Evolutionary conservation across 176 grass and related monocot species (phyloP).

Genomic region (Leersia perrieri): DNA sequence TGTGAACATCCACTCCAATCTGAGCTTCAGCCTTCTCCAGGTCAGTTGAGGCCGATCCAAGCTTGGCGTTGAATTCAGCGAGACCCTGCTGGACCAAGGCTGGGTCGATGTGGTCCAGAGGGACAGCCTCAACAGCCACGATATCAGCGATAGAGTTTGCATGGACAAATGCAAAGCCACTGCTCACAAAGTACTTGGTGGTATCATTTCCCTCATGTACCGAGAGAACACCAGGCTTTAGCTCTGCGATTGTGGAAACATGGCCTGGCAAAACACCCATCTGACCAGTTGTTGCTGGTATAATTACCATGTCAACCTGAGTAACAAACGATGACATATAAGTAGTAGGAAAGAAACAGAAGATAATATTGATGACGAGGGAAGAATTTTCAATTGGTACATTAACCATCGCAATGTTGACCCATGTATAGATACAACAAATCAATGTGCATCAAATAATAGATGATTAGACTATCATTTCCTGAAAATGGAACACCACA

Average conservation of each 20-base stretch:
- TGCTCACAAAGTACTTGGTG: conserved; percentile 95
- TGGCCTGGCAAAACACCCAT: conserved; percentile 99
- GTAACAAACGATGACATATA: not conserved
- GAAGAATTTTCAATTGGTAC: not conserved
- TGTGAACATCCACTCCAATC: conserved; percentile 95
- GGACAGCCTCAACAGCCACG: conserved; percentile 86
- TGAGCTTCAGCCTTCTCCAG: conserved; percentile 97
- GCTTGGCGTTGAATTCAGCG: conserved; percentile 86
- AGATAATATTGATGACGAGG: not conserved
- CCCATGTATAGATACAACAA: not conserved
- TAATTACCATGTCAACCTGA: conserved; percentile 97
- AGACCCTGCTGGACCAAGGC: conserved; percentile 80
- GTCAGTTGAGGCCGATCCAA: conserved; percentile 74
- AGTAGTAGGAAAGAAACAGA: conserved; percentile 5
- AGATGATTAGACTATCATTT: not conserved
- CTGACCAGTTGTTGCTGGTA: conserved; percentile 90
- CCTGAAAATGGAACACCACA: not conserved
- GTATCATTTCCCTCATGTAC: conserved; percentile 87
- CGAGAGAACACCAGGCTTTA: conserved; percentile 90
- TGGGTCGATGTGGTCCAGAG: conserved; percentile 72
- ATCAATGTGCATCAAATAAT: not conserved
- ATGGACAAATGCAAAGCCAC: conserved; percentile 96
- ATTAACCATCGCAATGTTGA: not conserved
- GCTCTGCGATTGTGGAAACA: conserved; percentile 86
- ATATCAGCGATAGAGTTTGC: conserved; percentile 96